Evolutionary conservation across 2,329 filamentous ascomycete species (phyloP), one percentile per base, ranked within the genome.

Genomic region (Aspergillus aculeatus): DNA sequence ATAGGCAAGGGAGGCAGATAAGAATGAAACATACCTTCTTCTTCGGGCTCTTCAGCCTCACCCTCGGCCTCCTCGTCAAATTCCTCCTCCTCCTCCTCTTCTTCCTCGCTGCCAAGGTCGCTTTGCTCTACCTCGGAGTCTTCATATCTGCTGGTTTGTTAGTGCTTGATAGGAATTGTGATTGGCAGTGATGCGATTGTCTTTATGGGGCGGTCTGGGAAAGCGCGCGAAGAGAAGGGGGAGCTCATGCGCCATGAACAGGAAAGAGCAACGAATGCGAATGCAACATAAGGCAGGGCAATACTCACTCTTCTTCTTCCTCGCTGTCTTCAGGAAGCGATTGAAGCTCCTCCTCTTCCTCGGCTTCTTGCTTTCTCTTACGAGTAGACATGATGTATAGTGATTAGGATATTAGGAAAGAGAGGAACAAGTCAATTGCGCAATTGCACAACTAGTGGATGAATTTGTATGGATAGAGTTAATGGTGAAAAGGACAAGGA

Each of bases 271-370:
- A 14, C 14, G 9, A 14, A 50, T 10, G 16, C 12, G 50, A 50
- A 23, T 16, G 26, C 29, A 41, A 23, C 16, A 11, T 50, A 12
- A 23, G 16, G 41, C 7, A 55, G 50, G 26, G 23, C 48, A 55
- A 29, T n/a, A 71, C 75, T 75, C 72, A 80, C 78, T 82, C 80
- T 68, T 81, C 80, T 73, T 82, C 80, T 59, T 80, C 80, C 61
- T 80, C 79, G 32, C 80, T 79, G 50, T 81, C 80, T 49, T 81
- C 78, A 11, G 80, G 80, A 44, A 82, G 75, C 35, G 77, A 76
- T 59, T 79, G 75, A 4, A 83, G 74, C 64, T 80, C 77, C 57
- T 79, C 76, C 58, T 75, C 79, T 41, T 81, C 80, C 54, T 80
- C 78, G 21, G 78, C 72, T 31, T 82, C 79, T 62, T 78, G 77